Conservation (phyloP, 306 rosid genomes). For the Lotus japonicus region DNA sequence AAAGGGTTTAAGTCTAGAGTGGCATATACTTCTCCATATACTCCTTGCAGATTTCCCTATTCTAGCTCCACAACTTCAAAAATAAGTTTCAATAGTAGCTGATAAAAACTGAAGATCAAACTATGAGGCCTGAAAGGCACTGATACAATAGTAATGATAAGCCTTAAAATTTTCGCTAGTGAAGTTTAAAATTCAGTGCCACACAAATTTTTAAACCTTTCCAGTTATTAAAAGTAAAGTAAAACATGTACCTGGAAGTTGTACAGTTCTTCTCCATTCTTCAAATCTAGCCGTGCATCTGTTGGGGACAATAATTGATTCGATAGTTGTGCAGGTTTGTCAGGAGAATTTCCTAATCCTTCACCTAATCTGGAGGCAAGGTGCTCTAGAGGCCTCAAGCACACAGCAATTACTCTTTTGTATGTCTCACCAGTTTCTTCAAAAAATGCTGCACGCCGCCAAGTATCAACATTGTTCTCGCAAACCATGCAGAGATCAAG, state of each 20-base stretch:
- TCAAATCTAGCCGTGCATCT: conserved; percentile 45
- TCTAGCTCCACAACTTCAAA: neutral
- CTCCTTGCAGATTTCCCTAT: neutral
- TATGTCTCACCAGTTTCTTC: conserved; percentile 95
- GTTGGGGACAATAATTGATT: conserved; percentile 66
- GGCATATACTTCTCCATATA: neutral
- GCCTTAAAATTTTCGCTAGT: neutral
- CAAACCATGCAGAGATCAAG: conserved; percentile 93
- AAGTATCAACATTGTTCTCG: conserved; percentile 83
- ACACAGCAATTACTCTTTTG: conserved; percentile 72
- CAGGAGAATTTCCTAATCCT: conserved; percentile 50
- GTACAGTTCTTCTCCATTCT: conserved; percentile 45
- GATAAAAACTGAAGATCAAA: neutral
- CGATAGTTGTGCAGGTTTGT: conserved; percentile 49
- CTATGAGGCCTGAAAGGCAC: neutral
- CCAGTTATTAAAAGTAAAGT: neutral
- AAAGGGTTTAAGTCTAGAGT: neutral
- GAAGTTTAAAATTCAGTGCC: conserved; percentile 1
- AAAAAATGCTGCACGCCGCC: conserved; percentile 96
- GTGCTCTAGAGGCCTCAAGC: conserved; percentile 77
- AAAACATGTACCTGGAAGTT: conserved; percentile 61
- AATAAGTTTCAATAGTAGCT: neutral
- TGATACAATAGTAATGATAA: neutral
- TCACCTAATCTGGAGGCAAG: conserved; percentile 61
- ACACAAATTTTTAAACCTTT: neutral